Conservation (phyloP, 2,329 filamentous ascomycete species). For the Fusarium sp. region DNA sequence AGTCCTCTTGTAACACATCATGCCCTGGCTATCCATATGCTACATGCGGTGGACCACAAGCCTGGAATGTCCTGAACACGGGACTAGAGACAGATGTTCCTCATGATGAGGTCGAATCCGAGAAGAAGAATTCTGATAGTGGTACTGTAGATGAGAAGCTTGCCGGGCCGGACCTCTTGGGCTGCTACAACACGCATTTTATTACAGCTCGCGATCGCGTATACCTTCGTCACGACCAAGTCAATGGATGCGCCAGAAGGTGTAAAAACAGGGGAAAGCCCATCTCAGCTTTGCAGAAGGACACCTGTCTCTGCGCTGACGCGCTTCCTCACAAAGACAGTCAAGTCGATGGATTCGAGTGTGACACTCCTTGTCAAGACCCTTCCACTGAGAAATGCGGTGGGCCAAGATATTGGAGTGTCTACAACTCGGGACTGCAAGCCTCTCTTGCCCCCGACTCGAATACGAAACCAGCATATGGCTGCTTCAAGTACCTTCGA, state of each 20-base stretch:
- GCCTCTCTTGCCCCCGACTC: not conserved
- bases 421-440: not conserved
- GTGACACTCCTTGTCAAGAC: not conserved
- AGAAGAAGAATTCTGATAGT: not conserved
- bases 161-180: not conserved
- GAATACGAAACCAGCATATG: not conserved
- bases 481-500: not conserved
- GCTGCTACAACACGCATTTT: not conserved
- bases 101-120: not conserved
- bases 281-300: not conserved
- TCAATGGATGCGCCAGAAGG: not conserved
- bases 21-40: not conserved
- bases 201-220: not conserved
- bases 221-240: not conserved
- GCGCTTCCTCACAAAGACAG: not conserved
- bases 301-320: not conserved
- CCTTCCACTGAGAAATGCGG: not conserved
- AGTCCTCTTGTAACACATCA: not conserved
- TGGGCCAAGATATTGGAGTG: not conserved
- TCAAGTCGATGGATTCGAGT: not conserved
- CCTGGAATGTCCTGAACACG: constrained; percentile 4
- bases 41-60: not conserved
- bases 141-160: fast-evolving
- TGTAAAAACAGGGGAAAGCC: not conserved
- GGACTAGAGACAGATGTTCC: not conserved